Percentiles rank a stretch among this genome's conserved stretches.
Conservation (phyloP, 441 rosid genomes). For the Melastoma candidum region DNA sequence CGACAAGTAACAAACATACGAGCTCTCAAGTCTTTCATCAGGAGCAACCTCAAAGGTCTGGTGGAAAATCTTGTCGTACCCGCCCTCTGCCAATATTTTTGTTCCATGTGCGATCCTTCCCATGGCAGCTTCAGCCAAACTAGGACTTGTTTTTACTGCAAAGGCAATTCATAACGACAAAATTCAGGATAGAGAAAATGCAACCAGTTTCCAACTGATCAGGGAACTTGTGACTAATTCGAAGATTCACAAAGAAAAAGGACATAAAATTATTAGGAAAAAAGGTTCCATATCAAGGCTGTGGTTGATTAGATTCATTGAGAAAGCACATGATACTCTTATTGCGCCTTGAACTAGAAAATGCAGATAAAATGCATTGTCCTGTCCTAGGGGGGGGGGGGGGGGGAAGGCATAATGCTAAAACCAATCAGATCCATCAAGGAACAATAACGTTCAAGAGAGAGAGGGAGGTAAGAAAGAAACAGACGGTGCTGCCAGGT, state of each 20-base stretch:
- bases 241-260: too few relatives aligned
- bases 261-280: too few relatives aligned
- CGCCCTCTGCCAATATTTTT: conserved; percentile 90
- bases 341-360: too few relatives aligned
- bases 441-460: background rate
- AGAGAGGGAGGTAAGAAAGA: background rate
- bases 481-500: conserved; percentile 86
- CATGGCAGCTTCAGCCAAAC: conserved; percentile 91
- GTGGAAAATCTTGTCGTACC: conserved; percentile 76
- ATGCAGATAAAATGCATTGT: too few relatives aligned
- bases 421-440: background rate
- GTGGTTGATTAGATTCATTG: too few relatives aligned
- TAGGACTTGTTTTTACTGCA: conserved; percentile 84
- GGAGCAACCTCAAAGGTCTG: conserved; percentile 78
- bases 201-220: background rate
- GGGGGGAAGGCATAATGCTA: too few relatives aligned
- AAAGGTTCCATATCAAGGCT: too few relatives aligned
- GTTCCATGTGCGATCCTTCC: conserved; percentile 95
- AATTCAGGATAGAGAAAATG: background rate
- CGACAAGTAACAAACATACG: conserved; percentile 80
- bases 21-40: conserved; percentile 60
- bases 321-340: too few relatives aligned
- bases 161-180: background rate
- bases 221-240: background rate
- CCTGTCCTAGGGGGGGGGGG: too few relatives aligned